These are phyloP conservation scores for Pelargonium citronellum DNA, from an alignment of 441 rosid species.

Conservation along the genomic window DNA sequence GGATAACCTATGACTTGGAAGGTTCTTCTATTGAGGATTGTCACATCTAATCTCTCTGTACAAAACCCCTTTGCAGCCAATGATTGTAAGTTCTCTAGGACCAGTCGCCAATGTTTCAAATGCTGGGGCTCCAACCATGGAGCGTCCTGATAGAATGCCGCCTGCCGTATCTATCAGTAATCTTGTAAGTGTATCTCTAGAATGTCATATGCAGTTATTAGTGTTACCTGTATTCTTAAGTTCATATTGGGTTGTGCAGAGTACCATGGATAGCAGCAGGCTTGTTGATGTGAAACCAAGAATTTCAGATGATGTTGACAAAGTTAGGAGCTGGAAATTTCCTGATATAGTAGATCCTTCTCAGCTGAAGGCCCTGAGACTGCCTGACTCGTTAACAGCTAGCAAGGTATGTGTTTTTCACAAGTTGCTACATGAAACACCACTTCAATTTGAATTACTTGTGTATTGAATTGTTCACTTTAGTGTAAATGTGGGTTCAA, in stretches of 20 bases:
- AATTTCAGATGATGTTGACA: constrained; percentile 59
- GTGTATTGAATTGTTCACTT: not conserved
- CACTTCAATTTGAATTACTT: not conserved
- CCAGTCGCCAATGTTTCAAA: constrained; percentile 35
- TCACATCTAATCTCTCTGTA: not conserved
- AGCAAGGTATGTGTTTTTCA: constrained; percentile 44
- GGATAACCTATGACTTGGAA: too few relatives aligned
- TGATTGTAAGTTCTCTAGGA: constrained; percentile 41
- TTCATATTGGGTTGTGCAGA: constrained; percentile 35
- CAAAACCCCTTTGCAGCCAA: constrained; percentile 30
- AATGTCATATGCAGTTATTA: not conserved
- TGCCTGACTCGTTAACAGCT: constrained; percentile 53
- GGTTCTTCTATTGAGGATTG: constrained; percentile 9
- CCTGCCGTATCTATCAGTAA: constrained; percentile 36
- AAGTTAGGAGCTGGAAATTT: constrained; percentile 66
- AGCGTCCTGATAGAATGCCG: constrained; percentile 40
- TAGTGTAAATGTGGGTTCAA: not conserved
- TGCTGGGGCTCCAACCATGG: constrained; percentile 35
- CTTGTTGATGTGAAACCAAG: constrained; percentile 64
- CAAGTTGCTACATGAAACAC: constrained; percentile 9
- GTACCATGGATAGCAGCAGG: constrained; percentile 50
- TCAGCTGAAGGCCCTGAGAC: constrained; percentile 70
- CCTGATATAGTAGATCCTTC: constrained; percentile 71
- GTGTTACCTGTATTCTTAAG: constrained; percentile 30
- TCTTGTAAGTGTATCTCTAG: constrained; percentile 29